Percentiles rank a stretch among this genome's conserved stretches.
Conservation (phyloP, 345 rosid species). For the rapeseed (Brassica napus) region Da-Ae NC_063442.1:4661501-4662000, state of each 20-base stretch:
- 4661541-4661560: too few species aligned
- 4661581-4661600: background rate
- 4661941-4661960: slow-evolving; percentile 20
- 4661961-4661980: slow-evolving; percentile 24
- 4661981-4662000: slow-evolving; percentile 28
- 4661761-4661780: background rate
- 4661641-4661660: background rate
- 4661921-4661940: slow-evolving; percentile 41
- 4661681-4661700: too few species aligned
- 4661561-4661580: too few species aligned
- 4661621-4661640: background rate
- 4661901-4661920: background rate
- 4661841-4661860: background rate
- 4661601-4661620: background rate
- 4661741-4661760: background rate
- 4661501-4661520: background rate
- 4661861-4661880: too few species aligned
- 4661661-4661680: background rate
- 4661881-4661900: background rate
- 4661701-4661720: background rate
- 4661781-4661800: background rate
- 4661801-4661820: too few species aligned
- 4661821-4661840: too few species aligned
- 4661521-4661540: background rate
- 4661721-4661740: background rate